Conservation (phyloP, 495 filamentous ascomycete genomes). For the Tuber indicum region DNA sequence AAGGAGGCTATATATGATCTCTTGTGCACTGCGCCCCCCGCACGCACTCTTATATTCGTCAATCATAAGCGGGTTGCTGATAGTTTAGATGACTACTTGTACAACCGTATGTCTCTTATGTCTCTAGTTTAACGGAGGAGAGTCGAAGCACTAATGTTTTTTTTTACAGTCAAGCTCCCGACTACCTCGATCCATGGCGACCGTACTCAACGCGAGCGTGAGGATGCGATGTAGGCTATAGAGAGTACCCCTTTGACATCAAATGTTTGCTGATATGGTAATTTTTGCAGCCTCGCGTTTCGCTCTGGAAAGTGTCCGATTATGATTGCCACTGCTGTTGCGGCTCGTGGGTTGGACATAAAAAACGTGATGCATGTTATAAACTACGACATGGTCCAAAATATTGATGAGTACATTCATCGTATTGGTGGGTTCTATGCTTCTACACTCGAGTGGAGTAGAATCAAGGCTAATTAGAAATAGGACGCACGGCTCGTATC, state of each 20-base stretch:
- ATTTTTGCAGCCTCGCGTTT: constrained; percentile 56
- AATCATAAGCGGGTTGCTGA: constrained; percentile 71
- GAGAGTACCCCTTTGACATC: not conserved
- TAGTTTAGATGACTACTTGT: constrained; percentile 78
- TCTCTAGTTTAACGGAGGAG: not conserved
- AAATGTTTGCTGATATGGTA: constrained; percentile 3
- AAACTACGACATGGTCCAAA: constrained; percentile 91
- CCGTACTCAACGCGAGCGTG: constrained; percentile 84
- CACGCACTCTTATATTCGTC: constrained; percentile 86
- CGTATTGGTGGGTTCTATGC: constrained; percentile 64
- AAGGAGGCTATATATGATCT: constrained; percentile 65
- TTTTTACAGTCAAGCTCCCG: constrained; percentile 52
- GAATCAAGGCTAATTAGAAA: constrained; percentile 25
- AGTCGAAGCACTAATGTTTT: constrained; percentile 4
- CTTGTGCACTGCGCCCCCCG: constrained; percentile 58
- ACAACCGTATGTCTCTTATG: constrained; percentile 48
- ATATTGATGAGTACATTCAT: constrained; percentile 89
- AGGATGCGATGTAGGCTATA: constrained; percentile 73
- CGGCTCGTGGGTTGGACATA: constrained; percentile 86
- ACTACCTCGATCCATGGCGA: constrained; percentile 79
- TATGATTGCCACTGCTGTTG: constrained; percentile 74
- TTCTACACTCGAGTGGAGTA: not conserved
- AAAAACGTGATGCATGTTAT: constrained; percentile 80
- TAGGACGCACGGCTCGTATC: constrained; percentile 88
- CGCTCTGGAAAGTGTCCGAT: constrained; percentile 65